Evolutionary conservation across 192 early-diverging fungal species (phyloP).

Genomic region (Gryganskiella cystojenkinii): DNA sequence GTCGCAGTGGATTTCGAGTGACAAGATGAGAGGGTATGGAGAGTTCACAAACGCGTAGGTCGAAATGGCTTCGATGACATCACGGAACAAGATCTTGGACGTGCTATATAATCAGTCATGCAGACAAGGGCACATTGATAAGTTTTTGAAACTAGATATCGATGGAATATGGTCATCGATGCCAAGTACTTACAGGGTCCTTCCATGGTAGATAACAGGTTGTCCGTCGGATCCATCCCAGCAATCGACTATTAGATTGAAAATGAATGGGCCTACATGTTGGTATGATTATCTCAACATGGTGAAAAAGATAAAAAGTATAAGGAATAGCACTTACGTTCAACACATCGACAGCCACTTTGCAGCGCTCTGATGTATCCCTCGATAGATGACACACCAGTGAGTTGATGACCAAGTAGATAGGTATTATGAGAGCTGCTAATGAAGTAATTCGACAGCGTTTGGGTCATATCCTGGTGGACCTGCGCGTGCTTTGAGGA

Average conservation of each 20-base stretch:
- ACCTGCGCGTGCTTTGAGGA: conserved; percentile 59
- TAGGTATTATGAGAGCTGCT: conserved; percentile 95
- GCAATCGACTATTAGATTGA: conserved; percentile 77
- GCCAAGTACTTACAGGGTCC: conserved; percentile 70
- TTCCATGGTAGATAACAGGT: conserved; percentile 87
- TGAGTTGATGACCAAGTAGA: conserved; percentile 84
- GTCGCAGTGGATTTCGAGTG: conserved; percentile 86
- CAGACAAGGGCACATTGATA: not conserved
- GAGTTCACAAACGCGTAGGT: conserved; percentile 89
- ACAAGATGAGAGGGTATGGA: conserved; percentile 86
- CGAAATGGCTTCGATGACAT: conserved; percentile 84
- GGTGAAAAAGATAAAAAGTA: not conserved
- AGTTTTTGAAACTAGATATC: no score
- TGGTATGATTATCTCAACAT: not conserved
- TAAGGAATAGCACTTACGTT: conserved; percentile 60
- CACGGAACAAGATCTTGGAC: conserved; percentile 80
- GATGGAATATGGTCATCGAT: no score
- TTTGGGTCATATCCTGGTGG: conserved; percentile 74
- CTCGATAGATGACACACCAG: conserved; percentile 82
- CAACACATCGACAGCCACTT: conserved; percentile 90
- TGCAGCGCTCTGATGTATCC: conserved; percentile 89
- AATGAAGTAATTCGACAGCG: conserved; percentile 85
- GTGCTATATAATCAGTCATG: conserved; percentile 67
- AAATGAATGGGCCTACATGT: conserved; percentile 10
- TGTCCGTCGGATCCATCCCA: conserved; percentile 86